Evolutionary conservation across 1,284 basidiomycete species (phyloP), one percentile per base, ranked within the genome.

Genomic region (Microbotryum intermedium): DNA sequence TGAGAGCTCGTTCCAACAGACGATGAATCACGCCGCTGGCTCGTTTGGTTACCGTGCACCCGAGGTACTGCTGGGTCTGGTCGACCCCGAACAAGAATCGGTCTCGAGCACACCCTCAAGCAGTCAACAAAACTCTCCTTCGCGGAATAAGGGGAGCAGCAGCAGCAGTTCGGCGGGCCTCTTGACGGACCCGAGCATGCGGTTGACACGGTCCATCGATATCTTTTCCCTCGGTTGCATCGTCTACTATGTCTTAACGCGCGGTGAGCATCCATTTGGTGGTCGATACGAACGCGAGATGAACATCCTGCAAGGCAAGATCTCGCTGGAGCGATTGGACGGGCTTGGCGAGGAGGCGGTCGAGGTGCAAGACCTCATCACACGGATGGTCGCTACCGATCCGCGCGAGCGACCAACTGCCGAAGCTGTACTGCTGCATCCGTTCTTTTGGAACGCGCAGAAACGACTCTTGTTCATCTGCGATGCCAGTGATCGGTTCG

Each of bases 401-500:
- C 84, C 90, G 5, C 79, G 78, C 50, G 78, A 81, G 60, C 79
- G 91, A 68, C 94, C 93, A 0, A 86, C 90, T 64, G 95, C 93
- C 4, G 82, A 83, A 13, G 84, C 84, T 42, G 90, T 88, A 72
- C 79, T 97, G 21, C 79, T 87, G 26, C 93, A 98, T 75, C 94
- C 94, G 0, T 95, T 90, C 79, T 99, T 97, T 79, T 99, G 94
- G 95, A 85, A 88, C 62, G 79, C 92, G 0, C 84, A 81, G 16
- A 85, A 88, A 67, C 82, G 93, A 42, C 78, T 99, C 3, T 84
- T 82, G 51, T 99, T 98, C 81, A 78, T 99, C 18, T 93, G 95
- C 75, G 94, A 98, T 68, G 90, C 91, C 0, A 97, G 91, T 0
- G 94, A 98, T 75, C 84, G 92, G 2, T 97, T 98, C 74, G 94